Base-by-base conservation (phyloP, 306 rosid species). In the Psophocarpus tetragonolobus region DNA sequence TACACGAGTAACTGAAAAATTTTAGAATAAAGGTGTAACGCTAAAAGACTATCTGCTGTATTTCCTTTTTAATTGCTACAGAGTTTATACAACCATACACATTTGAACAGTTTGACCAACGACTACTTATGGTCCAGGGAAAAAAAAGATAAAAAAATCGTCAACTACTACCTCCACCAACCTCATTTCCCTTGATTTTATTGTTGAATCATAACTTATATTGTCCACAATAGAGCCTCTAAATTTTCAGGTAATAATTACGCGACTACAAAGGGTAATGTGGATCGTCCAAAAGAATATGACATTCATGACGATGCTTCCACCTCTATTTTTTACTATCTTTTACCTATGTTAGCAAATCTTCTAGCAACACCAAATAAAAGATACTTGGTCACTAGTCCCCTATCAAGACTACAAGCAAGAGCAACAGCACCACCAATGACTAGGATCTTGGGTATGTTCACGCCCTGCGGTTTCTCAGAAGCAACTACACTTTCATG, bases 391-490 rank as follows among this genome's bases (percentile, higher is more conserved):
- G 98, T 91, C 77, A 93, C 82, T 50, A 93, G 84, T 3, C 97
- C 98, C n/a, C 84, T 88, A 42, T 93, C 98, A 63, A 93, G 93
- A 75, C 91, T 88, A 77, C 98, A 93, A n/a, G 98, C 98, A 53
- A 93, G 89, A 45, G 85, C 84, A 60, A 91, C 48, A 12, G 87
- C 99, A 74, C 97, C 98, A 2, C 99, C 97, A 11, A 96, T 70
- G 33, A 96, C 58, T 36, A 96, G 85, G 62, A 93, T 64, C 80
- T 82, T 82, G 0, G 86, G 82, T 24, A 82, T 26, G 24, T 83
- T 90, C 85, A 83, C 51, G 38, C 97, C 93, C 23, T 15, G 68
- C 18, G 93, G 96, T 85, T 91, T 92, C 27, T 84, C 91, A 6
- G 76, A 8, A 15, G 82, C 17, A 30, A 74, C 63, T 13, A 27